These are phyloP conservation scores for Emergomyces orientalis DNA, from an alignment of 2,329 filamentous ascomycete genomes.

Conservation along the genomic window DNA sequence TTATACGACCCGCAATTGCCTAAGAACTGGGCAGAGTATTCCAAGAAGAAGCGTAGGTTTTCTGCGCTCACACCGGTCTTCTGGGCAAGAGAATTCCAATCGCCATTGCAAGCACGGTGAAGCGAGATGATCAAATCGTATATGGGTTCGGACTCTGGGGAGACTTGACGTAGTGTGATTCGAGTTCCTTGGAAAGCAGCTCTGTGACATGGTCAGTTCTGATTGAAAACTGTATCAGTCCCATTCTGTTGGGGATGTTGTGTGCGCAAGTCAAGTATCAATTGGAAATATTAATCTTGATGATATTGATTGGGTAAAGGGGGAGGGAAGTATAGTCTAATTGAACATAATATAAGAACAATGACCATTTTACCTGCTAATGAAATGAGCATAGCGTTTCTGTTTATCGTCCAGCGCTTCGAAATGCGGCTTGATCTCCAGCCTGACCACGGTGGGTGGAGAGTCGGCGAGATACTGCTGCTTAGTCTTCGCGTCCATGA, in stretches of 20 bases:
- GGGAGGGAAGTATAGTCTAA: background rate
- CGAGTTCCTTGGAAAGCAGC: constrained; percentile 68
- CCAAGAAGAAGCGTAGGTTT: constrained; percentile 59
- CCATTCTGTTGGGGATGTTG: background rate
- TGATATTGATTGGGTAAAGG: background rate
- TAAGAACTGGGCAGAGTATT: constrained; percentile 70
- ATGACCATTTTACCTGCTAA: constrained; percentile 53
- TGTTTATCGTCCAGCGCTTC: constrained; percentile 54
- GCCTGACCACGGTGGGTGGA: constrained; percentile 75
- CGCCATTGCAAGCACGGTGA: constrained; percentile 55
- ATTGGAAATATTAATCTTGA: background rate
- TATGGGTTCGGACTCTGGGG: constrained; percentile 70
- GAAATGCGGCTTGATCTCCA: constrained; percentile 91
- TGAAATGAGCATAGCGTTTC: constrained; percentile 85
- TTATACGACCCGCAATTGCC: constrained; percentile 81
- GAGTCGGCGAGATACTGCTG: constrained; percentile 80
- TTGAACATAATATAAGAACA: background rate
- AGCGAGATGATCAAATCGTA: constrained; percentile 71
- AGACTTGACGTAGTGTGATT: constrained; percentile 71
- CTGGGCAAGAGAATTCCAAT: constrained; percentile 59
- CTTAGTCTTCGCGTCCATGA: constrained; percentile 35
- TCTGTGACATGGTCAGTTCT: constrained; percentile 34
- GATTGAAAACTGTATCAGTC: background rate
- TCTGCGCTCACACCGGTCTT: constrained; percentile 56
- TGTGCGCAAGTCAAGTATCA: background rate